Conservation (phyloP, 1,139 yeast species). For the Magnusiomyces tetraspermus region DNA sequence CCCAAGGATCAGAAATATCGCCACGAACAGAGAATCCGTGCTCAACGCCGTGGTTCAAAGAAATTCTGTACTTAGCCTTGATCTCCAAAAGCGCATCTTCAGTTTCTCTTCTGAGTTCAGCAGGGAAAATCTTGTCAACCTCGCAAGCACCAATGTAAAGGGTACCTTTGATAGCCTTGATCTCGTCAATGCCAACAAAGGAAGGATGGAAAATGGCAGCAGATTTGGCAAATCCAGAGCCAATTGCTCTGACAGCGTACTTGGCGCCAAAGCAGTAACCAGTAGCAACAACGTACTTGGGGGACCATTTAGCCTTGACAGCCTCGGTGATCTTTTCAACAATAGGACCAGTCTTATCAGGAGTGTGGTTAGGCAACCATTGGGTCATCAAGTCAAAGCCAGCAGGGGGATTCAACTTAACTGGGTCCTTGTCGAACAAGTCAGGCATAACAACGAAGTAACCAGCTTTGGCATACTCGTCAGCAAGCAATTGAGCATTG, state of each 20-base stretch:
- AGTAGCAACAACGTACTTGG: constrained; percentile 47
- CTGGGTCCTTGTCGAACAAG: constrained; percentile 49
- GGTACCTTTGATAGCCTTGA: constrained; percentile 51
- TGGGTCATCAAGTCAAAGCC: constrained; percentile 29
- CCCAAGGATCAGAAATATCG: constrained; percentile 47
- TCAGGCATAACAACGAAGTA: constrained; percentile 68
- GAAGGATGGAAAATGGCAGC: constrained; percentile 82
- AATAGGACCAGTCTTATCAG: constrained; percentile 38
- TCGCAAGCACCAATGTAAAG: constrained; percentile 65
- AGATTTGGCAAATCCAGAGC: constrained; percentile 42
- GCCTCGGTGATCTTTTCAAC: constrained; percentile 39
- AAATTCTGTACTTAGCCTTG: constrained; percentile 43
- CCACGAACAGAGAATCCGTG: constrained; percentile 81
- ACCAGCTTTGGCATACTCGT: constrained; percentile 50
- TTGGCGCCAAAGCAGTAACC: constrained; percentile 89
- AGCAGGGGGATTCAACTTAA: constrained; percentile 25
- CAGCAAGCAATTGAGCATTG: constrained; percentile 60
- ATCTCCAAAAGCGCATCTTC: constrained; percentile 46
- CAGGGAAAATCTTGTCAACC: constrained; percentile 51
- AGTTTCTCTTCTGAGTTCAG: constrained; percentile 53
- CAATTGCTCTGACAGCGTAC: constrained; percentile 46
- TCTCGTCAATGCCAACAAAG: constrained; percentile 52
- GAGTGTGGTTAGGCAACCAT: constrained; percentile 51
- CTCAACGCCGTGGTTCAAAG: constrained; percentile 48
- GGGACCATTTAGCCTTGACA: constrained; percentile 36